Conservation (phyloP, 1,284 basidiomycete genomes). For the Omphalotus olearius region DNA sequence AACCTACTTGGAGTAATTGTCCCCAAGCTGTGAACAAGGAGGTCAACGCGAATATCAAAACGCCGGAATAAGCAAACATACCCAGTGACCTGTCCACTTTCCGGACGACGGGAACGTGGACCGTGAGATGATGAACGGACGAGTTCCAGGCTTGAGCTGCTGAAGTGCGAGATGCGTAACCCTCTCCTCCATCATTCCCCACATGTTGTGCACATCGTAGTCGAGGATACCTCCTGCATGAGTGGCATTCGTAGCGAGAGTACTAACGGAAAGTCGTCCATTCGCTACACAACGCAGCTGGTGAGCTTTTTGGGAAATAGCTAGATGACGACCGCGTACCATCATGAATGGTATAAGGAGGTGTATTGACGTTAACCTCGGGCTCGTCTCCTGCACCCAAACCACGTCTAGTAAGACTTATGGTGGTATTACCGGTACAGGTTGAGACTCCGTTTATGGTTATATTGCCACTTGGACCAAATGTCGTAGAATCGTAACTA, state of each 20-base stretch:
- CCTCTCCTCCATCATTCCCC: conserved; percentile 61
- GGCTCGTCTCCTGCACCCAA: conserved; percentile 42
- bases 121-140: conserved; percentile 64
- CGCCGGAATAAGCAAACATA: conserved; percentile 20
- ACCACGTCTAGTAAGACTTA: conserved; percentile 31
- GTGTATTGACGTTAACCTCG: conserved; percentile 46
- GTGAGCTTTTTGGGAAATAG: neutral
- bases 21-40: conserved; percentile 50
- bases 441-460: conserved; percentile 66
- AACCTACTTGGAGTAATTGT: conserved; percentile 54
- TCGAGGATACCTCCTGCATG: conserved; percentile 51
- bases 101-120: conserved; percentile 67
- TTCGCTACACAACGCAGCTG: conserved; percentile 27
- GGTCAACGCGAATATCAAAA: conserved; percentile 5
- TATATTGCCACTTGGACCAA: conserved; percentile 70
- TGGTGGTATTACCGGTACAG: conserved; percentile 28
- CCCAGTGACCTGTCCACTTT: conserved; percentile 61
- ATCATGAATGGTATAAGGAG: conserved; percentile 72
- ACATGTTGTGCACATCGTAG: conserved; percentile 63
- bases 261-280: conserved; percentile 42
- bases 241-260: conserved; percentile 60
- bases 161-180: conserved; percentile 54
- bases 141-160: conserved; percentile 45
- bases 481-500: conserved; percentile 61
- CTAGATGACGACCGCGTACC: conserved; percentile 32